A percentile compares a stretch with the other conserved stretches of the same genome.
Conservation (phyloP, 495 filamentous ascomycete genomes). For the Penicillium odoratum region DNA sequence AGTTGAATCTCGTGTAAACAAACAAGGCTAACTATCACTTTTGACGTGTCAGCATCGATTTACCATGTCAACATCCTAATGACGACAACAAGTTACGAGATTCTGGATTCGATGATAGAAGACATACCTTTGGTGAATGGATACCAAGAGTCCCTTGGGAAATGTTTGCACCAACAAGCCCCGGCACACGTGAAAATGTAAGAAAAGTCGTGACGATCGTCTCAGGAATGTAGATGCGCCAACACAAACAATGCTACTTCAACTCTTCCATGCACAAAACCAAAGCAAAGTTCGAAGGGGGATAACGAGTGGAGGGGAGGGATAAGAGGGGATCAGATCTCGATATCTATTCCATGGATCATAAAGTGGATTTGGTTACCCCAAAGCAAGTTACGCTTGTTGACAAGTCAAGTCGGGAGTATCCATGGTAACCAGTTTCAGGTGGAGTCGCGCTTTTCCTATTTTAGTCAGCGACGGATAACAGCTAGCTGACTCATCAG, state of each 20-base stretch:
- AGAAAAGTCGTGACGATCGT: constrained; percentile 38
- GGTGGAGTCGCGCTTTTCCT: constrained; percentile 2
- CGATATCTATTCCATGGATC: constrained; percentile 33
- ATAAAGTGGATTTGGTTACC: constrained; percentile 28
- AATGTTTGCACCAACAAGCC: constrained; percentile 21
- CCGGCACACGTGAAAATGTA: constrained; percentile 15
- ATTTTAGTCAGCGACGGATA: background rate
- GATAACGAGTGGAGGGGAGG: constrained; percentile 32
- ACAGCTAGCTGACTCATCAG: constrained; percentile 13
- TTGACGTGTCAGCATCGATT: constrained; percentile 15
- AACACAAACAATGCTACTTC: constrained; percentile 19
- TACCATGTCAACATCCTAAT: background rate
- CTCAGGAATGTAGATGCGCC: constrained; percentile 27
- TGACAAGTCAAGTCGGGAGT: constrained; percentile 36
- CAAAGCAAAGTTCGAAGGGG: constrained; percentile 14
- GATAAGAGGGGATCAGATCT: constrained; percentile 29
- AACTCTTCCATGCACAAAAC: constrained; percentile 2
- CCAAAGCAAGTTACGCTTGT: constrained; percentile 31
- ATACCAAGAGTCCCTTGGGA: constrained; percentile 22
- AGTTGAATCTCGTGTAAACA: background rate
- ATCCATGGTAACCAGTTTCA: constrained; percentile 36
- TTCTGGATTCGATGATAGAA: background rate
- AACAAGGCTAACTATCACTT: background rate
- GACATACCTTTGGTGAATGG: constrained; percentile 25
- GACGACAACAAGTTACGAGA: background rate